Conservation (phyloP, 331 rosid genomes). For the Acacia concinna region DNA sequence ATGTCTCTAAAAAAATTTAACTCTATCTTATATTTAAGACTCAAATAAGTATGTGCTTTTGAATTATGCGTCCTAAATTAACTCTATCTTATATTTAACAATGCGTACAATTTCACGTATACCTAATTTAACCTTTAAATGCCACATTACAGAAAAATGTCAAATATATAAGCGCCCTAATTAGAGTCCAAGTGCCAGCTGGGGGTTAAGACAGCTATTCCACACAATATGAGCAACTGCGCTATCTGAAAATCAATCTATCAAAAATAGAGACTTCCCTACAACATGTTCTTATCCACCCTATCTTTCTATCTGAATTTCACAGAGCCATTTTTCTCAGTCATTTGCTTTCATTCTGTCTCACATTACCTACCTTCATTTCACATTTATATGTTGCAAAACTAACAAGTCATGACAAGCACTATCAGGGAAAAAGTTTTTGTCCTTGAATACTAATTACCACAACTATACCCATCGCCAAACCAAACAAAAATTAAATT, state of each 20-base stretch:
- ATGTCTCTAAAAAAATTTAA: too few relatives aligned
- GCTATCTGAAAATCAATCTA: too few relatives aligned
- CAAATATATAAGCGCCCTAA: not conserved
- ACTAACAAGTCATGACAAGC: not conserved
- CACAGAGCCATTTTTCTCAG: not conserved
- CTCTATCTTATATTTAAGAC: too few relatives aligned
- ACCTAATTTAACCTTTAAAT: too few relatives aligned
- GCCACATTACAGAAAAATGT: too few relatives aligned
- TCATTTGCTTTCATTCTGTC: not conserved
- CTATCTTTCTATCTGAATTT: not conserved
- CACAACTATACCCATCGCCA: not conserved
- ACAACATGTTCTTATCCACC: not conserved
- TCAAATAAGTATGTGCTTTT: too few relatives aligned
- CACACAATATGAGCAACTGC: too few relatives aligned
- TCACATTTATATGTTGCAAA: slow-evolving; percentile 6
- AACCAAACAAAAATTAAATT: not conserved
- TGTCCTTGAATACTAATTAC: not conserved
- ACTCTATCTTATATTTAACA: too few relatives aligned
- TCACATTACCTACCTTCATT: not conserved
- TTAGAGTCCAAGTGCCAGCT: not conserved
- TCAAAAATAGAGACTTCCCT: too few relatives aligned
- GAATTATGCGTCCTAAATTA: too few relatives aligned
- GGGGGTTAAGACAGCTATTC: too few relatives aligned
- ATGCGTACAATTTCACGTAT: too few relatives aligned
- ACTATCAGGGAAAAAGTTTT: not conserved